These are phyloP conservation scores for Acorus calamus DNA, from an alignment of 106 monocot species.

Conservation along the genomic window DNA sequence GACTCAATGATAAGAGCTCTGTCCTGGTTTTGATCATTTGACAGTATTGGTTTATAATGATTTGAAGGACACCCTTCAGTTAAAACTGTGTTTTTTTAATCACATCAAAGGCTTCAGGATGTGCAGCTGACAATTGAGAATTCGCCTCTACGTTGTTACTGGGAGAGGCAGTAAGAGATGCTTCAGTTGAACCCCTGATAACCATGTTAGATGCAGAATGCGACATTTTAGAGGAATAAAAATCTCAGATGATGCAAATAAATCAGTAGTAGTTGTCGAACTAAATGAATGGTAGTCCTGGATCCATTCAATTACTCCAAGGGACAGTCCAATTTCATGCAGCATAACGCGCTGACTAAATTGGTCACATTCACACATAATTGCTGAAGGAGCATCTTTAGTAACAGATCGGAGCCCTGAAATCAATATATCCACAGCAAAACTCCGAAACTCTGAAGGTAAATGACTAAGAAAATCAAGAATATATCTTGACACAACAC, in stretches of 20 bases:
- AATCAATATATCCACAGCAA: constrained; percentile 67
- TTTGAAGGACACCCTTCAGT: constrained; percentile 1
- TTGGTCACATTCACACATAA: constrained; percentile 50
- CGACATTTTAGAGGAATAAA: not conserved
- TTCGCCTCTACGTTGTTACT: not conserved
- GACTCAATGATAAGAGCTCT: constrained; percentile 55
- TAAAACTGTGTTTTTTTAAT: constrained; percentile 1
- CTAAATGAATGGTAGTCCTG: constrained; percentile 58
- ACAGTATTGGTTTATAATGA: not conserved
- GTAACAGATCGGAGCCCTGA: constrained; percentile 44
- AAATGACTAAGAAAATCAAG: constrained; percentile 69
- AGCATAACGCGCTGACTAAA: constrained; percentile 63
- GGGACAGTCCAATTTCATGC: constrained; percentile 90
- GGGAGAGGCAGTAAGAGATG: not conserved
- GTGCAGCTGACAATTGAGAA: not conserved
- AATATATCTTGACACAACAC: constrained; percentile 38
- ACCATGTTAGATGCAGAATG: constrained; percentile 3
- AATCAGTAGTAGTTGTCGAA: constrained; percentile 14
- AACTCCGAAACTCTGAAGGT: constrained; percentile 70
- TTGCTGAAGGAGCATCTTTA: constrained; percentile 37
- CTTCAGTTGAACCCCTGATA: not conserved
- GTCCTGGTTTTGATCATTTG: constrained; percentile 27
- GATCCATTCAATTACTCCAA: constrained; percentile 78
- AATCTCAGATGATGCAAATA: not conserved
- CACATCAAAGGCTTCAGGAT: constrained; percentile 6